Base-by-base conservation (phyloP, 169 alveolate genomes). In the Toxoplasma gondii region DNA sequence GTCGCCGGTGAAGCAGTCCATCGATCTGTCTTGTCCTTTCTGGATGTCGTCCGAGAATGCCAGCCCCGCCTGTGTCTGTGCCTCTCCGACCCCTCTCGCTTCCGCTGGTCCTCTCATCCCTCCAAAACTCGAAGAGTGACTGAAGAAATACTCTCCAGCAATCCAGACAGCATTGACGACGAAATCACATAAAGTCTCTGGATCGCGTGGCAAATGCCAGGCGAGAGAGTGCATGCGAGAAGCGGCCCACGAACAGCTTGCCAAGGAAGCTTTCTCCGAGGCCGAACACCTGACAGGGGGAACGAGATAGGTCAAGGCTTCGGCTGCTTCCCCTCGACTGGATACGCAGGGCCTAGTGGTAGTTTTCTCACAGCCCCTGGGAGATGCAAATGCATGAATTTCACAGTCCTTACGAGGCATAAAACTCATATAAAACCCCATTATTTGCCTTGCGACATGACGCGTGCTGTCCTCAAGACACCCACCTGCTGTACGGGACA, bases 151-250 rank as follows among this genome's bases (percentile, higher is more conserved):
- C 84, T 74, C 84, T 19, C 84, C 84, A 12, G 84, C 84, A 34
- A 74, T 36, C 84, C 84, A 74, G 31, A 74, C 84, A 12, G 84
- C 84, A n/a, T 74, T 74, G 24, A 74, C 45, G 39, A 74, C 44
- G 84, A 74, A 74, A n/a, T 74, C 84, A 24, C 84, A 74, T 16
- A 74, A n/a, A 9, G 39, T 24, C 12, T 74, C 84, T 19, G 84
- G 45, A n/a, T 74, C 84, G 44, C 27, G 45, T 2, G 84, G 84
- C 22, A 74, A 36, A n/a, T 74, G 84, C 45, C 45, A 16, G 12
- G 84, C 22, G 27, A 74, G 43, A 36, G 49, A 36, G 49, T 1
- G 39, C 22, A 74, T 22, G 84, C 45, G 84, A n/a, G 39, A 36
- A 74, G 49, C 43, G 19, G 84, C n/a, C 43, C 45, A 36, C 41